These are phyloP conservation scores for Chenopodium album DNA, from an alignment of 148 eudicot genomes.

Conservation along the genomic window DNA sequence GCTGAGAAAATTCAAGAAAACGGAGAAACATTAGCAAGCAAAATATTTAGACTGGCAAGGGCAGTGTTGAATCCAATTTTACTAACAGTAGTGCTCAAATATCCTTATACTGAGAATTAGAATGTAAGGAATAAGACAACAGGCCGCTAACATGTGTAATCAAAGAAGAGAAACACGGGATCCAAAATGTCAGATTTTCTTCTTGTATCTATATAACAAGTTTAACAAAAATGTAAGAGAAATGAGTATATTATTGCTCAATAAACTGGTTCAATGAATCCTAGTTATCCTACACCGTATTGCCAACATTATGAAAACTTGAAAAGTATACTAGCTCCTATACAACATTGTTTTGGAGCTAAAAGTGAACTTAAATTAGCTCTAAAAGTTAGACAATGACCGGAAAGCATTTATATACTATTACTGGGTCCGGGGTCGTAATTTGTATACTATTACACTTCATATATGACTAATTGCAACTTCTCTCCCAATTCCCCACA, in stretches of 20 bases:
- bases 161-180: background rate
- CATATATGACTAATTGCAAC: background rate
- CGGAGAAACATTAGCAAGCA: background rate
- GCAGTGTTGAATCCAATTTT: background rate
- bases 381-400: background rate
- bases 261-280: no score
- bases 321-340: conserved; percentile 8
- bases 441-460: no score
- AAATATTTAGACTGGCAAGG: background rate
- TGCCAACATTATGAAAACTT: background rate
- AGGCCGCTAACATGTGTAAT: background rate
- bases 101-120: background rate
- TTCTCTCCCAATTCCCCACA: background rate
- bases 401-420: background rate
- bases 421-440: no score
- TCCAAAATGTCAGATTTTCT: background rate
- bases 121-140: background rate
- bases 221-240: background rate
- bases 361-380: background rate
- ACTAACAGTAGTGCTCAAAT: background rate
- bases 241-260: no score
- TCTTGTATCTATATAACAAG: background rate
- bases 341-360: background rate
- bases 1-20: conserved; percentile 38
- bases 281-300: no score